Conservation (phyloP, 129 eudicot species). For the Daucus carota region DNA sequence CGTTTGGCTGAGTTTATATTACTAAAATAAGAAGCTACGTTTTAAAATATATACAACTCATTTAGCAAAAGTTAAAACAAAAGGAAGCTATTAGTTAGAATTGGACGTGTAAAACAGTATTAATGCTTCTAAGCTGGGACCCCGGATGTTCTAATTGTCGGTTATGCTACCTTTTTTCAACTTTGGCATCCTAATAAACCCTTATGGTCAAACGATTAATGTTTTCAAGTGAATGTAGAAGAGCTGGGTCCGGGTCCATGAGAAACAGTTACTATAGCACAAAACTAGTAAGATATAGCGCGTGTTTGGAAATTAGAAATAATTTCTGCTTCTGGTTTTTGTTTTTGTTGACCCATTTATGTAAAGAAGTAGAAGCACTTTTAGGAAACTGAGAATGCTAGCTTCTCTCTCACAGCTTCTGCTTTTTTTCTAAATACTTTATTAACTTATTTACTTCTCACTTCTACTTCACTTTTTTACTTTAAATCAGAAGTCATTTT, state of each 20-base stretch:
- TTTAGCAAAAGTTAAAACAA: not conserved
- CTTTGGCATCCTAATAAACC: not conserved
- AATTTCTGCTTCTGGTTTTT: too few relatives aligned
- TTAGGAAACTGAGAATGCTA: too few relatives aligned
- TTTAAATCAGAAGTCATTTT: too few relatives aligned
- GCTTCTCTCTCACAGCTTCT: too few relatives aligned
- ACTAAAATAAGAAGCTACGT: not conserved
- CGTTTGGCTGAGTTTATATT: not conserved
- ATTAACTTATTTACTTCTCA: too few relatives aligned
- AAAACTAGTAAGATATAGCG: too few relatives aligned
- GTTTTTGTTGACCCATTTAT: too few relatives aligned
- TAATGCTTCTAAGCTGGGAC: not conserved
- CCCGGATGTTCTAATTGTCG: not conserved
- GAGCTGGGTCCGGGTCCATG: not conserved
- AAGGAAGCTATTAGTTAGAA: not conserved
- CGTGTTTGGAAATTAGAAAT: too few relatives aligned
- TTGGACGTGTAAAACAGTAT: constrained; percentile 5
- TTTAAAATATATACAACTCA: not conserved
- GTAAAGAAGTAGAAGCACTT: too few relatives aligned
- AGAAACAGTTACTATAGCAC: too few relatives aligned
- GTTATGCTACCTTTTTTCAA: constrained; percentile 1
- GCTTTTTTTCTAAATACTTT: too few relatives aligned
- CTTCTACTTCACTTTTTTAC: too few relatives aligned
- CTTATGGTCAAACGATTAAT: constrained; percentile 31
- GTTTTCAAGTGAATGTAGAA: constrained; percentile 15